A percentile compares a stretch with the other conserved stretches of the same genome.
phyloP scores from a whole-genome alignment of 2,329 filamentous ascomycete genomes.

The Didymella pomorum region DNA sequence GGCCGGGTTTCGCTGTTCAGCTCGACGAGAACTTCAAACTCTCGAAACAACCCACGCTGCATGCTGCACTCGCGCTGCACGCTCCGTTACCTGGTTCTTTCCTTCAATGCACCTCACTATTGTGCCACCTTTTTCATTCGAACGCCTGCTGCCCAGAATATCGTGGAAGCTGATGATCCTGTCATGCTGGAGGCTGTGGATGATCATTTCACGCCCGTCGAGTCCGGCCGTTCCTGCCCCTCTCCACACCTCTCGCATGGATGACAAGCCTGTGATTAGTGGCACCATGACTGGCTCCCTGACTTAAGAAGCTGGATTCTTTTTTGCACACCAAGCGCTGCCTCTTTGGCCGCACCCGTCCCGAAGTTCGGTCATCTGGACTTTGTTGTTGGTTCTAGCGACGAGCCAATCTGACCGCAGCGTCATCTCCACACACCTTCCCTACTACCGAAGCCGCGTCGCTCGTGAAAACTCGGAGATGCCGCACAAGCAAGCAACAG shows the following conservation, averaged over 20 bases:
- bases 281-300: slow-evolving; percentile 10
- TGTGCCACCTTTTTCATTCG: no score
- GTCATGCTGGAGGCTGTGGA: slow-evolving; percentile 13
- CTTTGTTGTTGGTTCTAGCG: slow-evolving; percentile 15
- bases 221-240: slow-evolving; percentile 13
- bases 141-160: neutral
- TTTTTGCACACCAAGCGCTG: slow-evolving; percentile 3
- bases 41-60: slow-evolving; percentile 4
- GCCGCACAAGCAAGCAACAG: slow-evolving; percentile 7
- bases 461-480: slow-evolving; percentile 17
- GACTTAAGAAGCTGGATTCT: slow-evolving; percentile 3
- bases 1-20: slow-evolving; percentile 5
- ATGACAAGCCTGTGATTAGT: slow-evolving; percentile 10
- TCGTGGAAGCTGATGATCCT: slow-evolving; percentile 2
- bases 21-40: slow-evolving; percentile 1
- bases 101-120: no score
- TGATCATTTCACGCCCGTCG: slow-evolving; percentile 5
- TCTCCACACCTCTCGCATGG: slow-evolving; percentile 12
- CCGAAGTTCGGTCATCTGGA: slow-evolving; percentile 8
- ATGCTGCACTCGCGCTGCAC: slow-evolving; percentile 1
- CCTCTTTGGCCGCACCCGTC: slow-evolving; percentile 12
- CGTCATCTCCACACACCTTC: slow-evolving; percentile 16
- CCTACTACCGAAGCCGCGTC: slow-evolving; percentile 10
- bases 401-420: slow-evolving; percentile 16
- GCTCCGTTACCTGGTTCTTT: neutral